A percentile compares a stretch with the other conserved stretches of the same genome.
Evolutionary conservation across 2,329 filamentous ascomycete species (phyloP).

Genomic region (Colletotrichum tamarilloi): DNA sequence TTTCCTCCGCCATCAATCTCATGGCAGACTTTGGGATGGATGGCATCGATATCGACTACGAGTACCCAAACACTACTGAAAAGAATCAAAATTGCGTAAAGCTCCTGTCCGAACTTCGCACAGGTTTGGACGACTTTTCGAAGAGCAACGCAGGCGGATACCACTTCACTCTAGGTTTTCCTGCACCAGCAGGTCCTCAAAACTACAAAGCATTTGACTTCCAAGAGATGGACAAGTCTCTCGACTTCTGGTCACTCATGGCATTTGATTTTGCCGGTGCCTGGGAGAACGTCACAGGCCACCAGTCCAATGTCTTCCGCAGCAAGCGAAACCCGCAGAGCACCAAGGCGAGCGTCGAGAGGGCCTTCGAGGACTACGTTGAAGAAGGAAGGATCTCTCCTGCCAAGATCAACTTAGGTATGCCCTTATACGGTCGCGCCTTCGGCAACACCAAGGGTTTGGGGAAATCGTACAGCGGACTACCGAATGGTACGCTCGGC

Average conservation of each 20-base stretch:
- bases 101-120: constrained; percentile 54
- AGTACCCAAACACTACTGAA: constrained; percentile 46
- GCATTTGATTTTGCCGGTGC: constrained; percentile 77
- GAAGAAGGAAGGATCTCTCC: constrained; percentile 63
- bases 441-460: constrained; percentile 66
- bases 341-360: constrained; percentile 76
- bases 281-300: constrained; percentile 72
- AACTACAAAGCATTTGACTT: constrained; percentile 64
- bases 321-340: constrained; percentile 60
- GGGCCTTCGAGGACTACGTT: constrained; percentile 73
- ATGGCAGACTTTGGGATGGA: constrained; percentile 78
- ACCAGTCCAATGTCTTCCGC: constrained; percentile 76
- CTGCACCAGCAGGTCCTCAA: constrained; percentile 57
- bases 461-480: constrained; percentile 71
- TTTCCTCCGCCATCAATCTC: constrained; percentile 73
- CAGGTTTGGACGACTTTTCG: constrained; percentile 56
- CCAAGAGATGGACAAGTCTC: constrained; percentile 62
- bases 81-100: constrained; percentile 54
- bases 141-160: constrained; percentile 50
- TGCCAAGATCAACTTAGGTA: constrained; percentile 77
- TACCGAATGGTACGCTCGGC: constrained; percentile 78
- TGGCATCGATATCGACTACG: constrained; percentile 57
- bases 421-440: constrained; percentile 67
- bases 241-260: constrained; percentile 73
- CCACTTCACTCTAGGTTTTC: constrained; percentile 62